Conservation (phyloP, 2,329 filamentous ascomycete species). For the Paracoccidioides lutzii region DNA sequence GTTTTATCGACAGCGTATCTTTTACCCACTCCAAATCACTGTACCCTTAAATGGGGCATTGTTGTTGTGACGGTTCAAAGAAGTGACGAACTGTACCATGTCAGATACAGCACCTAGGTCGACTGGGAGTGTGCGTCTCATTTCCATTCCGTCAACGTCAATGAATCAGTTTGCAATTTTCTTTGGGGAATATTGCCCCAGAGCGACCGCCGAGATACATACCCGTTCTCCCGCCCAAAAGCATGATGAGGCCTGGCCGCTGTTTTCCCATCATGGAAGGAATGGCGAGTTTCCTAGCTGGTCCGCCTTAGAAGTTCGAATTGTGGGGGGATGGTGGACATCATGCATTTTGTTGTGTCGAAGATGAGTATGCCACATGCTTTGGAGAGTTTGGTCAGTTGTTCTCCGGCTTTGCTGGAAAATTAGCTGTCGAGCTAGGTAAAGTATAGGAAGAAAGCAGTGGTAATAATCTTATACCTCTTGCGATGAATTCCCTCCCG, state of each 20-base stretch:
- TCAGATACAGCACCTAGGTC: conserved; percentile 33
- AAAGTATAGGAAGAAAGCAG: no score
- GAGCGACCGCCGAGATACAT: conserved; percentile 29
- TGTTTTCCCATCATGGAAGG: conserved; percentile 18
- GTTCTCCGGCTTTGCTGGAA: neutral
- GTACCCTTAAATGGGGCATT: conserved; percentile 2
- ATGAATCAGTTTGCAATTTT: conserved; percentile 30
- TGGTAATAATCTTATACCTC: neutral
- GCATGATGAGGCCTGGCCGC: conserved; percentile 30
- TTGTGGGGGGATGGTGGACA: conserved; percentile 15
- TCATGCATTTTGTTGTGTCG: conserved; percentile 7
- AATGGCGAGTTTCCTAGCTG: conserved; percentile 22
- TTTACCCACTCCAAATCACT: neutral
- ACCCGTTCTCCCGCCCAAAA: conserved; percentile 32
- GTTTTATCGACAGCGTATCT: conserved; percentile 10
- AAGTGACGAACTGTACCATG: conserved; percentile 21
- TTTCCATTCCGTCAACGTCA: conserved; percentile 32
- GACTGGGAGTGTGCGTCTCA: conserved; percentile 29
- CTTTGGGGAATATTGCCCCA: conserved; percentile 27
- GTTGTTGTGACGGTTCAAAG: conserved; percentile 14
- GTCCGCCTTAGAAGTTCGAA: conserved; percentile 25
- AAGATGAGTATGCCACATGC: neutral
- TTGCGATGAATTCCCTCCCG: conserved; percentile 17
- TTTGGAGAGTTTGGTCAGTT: neutral
- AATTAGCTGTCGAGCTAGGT: neutral